Base-by-base conservation (phyloP, 257 asterid genomes). In the Solanum phureja region DNA sequence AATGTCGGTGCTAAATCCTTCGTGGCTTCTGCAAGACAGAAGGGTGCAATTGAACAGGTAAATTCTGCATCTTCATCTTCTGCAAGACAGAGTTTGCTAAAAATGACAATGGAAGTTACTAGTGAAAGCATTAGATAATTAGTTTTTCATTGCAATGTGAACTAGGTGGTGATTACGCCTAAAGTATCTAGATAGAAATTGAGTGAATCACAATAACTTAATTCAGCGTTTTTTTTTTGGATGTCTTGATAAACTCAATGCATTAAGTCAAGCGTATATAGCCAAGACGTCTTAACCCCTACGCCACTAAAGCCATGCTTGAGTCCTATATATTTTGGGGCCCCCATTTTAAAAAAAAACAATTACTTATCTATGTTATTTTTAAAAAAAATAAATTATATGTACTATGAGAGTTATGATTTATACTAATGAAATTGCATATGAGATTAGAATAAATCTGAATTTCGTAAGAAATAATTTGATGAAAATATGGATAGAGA, bases 11-110 rank as follows among this genome's bases (percentile, higher is more conserved):
- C 90, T 90, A 94, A 92, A 88, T 90, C 97, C 19, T 95, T 95
- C 93, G 56, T 93, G 81, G 98, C 99, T 88, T 95, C 94, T 87
- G 99, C 98, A 81, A 90, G 94, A 88, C 94, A 91, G 88, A 92
- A 88, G 87, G 93, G 95, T 76, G 91, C 89, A 66, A 66, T 95
- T 89, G 98, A 95, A 75, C 92, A 95, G 97, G 99, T 95, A 11
- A 64, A 42, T 49, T 46, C 8, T 68, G 31, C 81, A 14, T 49
- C 42, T 46, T 27, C 38, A 0, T 49, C 58, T 49, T 49, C 21
- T 14, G 60, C 60, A 49, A 16, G 21, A 49, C 60, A 58, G 24
- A 58, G 7, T 19, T 58, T 44, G 66, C 27, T 79, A 44, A 4
- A 44, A 79, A 79, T 79, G 85, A 27, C 58, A 1, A 44, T 24